These are phyloP conservation scores for Thermothielavioides terrestris DNA, from an alignment of 495 filamentous ascomycete genomes.

Conservation along the genomic window DNA sequence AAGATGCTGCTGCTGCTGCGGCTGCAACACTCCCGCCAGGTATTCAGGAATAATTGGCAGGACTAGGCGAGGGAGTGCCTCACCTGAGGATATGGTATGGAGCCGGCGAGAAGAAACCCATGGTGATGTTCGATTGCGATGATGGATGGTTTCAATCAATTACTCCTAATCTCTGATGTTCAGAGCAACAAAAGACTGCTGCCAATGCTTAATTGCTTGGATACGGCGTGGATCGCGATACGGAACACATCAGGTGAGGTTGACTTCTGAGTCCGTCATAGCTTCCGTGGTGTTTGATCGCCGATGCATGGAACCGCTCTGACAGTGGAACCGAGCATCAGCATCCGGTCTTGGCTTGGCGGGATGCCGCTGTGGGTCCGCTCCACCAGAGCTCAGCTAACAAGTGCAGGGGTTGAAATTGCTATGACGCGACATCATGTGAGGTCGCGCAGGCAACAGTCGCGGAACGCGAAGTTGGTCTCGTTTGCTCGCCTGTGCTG, in stretches of 20 bases:
- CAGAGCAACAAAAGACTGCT: too few species aligned
- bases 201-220: too few species aligned
- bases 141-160: neutral
- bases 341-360: too few species aligned
- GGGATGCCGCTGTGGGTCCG: neutral
- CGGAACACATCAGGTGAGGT: neutral
- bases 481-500: slow-evolving; percentile 19
- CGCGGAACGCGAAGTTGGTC: slow-evolving; percentile 3
- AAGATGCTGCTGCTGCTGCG: too few species aligned
- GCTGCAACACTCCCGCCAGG: too few species aligned
- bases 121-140: neutral
- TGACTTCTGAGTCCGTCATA: neutral
- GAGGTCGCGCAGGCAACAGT: slow-evolving; percentile 18
- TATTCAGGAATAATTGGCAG: too few species aligned
- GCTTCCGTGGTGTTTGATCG: too few species aligned
- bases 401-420: neutral
- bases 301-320: too few species aligned
- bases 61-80: neutral
- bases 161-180: too few species aligned
- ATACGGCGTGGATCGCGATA: too few species aligned
- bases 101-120: slow-evolving; percentile 47
- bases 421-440: slow-evolving; percentile 25
- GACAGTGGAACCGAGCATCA: too few species aligned
- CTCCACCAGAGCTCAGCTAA: neutral
- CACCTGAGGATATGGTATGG: slow-evolving; percentile 77